phyloP scores from a whole-genome alignment of 2,329 filamentous ascomycete genomes.

The Lanzia echinophila region DNA sequence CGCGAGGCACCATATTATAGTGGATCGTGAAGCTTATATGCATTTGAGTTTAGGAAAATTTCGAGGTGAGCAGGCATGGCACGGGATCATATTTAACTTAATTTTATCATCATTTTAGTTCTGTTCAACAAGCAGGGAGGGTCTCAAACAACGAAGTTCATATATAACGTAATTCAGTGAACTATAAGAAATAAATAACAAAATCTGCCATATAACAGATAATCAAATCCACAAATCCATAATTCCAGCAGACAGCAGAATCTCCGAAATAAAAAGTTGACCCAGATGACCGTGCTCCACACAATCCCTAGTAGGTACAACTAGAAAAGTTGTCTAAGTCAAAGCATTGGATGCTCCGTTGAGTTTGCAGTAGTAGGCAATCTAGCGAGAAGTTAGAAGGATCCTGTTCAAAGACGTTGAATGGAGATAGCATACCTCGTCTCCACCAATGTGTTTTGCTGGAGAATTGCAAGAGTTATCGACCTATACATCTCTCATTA shows the following conservation, averaged over 20 bases:
- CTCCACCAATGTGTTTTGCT: neutral
- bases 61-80: no score
- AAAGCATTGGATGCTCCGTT: neutral
- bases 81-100: no score
- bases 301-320: neutral
- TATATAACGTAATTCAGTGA: no score
- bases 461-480: neutral
- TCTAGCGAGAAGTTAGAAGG: neutral
- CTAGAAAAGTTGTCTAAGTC: neutral
- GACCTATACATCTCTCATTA: neutral
- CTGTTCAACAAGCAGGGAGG: no score
- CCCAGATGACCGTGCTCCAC: neutral
- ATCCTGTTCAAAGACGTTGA: no score
- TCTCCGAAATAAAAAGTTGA: neutral
- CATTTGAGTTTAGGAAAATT: no score
- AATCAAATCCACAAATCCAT: no score
- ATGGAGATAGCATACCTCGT: neutral
- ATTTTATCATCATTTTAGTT: no score
- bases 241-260: no score
- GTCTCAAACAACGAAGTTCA: no score
- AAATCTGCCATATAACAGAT: no score
- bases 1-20: slow-evolving; percentile 16
- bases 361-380: neutral
- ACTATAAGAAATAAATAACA: no score
- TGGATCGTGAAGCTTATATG: neutral